A percentile compares a stretch with the other conserved stretches of the same genome.
Evolutionary conservation across 2,329 filamentous ascomycete species (phyloP).

Genomic region (Cladophialophora immunda): DNA sequence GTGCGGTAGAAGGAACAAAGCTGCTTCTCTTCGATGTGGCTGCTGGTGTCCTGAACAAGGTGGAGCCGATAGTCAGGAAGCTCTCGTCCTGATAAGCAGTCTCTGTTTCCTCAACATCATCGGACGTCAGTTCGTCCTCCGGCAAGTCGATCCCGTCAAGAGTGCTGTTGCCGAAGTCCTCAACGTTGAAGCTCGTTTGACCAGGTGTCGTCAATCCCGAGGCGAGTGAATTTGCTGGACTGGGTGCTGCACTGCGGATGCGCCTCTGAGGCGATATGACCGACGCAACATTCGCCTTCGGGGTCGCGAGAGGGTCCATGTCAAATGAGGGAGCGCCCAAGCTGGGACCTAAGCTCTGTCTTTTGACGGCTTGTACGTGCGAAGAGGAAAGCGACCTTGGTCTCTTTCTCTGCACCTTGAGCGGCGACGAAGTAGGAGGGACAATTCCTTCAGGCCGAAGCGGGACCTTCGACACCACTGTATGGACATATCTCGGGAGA

Average conservation of each 20-base stretch:
- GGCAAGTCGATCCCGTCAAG: slow-evolving; percentile 39
- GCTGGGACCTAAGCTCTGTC: slow-evolving; percentile 28
- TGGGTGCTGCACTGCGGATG: slow-evolving; percentile 37
- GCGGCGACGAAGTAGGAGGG: slow-evolving; percentile 46
- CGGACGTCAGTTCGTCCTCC: slow-evolving; percentile 34
- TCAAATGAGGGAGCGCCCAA: background rate
- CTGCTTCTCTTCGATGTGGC: slow-evolving; percentile 23
- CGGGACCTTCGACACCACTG: slow-evolving; percentile 76
- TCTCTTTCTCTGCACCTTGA: slow-evolving; percentile 56
- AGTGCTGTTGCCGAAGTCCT: slow-evolving; percentile 40
- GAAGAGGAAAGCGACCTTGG: slow-evolving; percentile 61
- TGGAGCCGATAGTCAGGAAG: slow-evolving; percentile 33
- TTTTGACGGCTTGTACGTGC: slow-evolving; percentile 44
- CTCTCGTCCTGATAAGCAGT: slow-evolving; percentile 25
- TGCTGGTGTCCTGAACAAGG: slow-evolving; percentile 34
- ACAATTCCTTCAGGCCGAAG: slow-evolving; percentile 70
- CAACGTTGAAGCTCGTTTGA: slow-evolving; percentile 37
- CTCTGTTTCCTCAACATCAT: slow-evolving; percentile 27
- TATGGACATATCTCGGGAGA: slow-evolving; percentile 69
- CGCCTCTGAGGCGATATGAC: slow-evolving; percentile 32
- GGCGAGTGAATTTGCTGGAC: slow-evolving; percentile 35
- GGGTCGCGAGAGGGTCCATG: slow-evolving; percentile 18
- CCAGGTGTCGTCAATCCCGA: slow-evolving; percentile 34
- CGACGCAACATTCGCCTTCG: slow-evolving; percentile 12
- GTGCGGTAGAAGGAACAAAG: slow-evolving; percentile 16